phyloP scores from a whole-genome alignment of 129 eudicot species.

The Saposhnikovia divaricata region DNA sequence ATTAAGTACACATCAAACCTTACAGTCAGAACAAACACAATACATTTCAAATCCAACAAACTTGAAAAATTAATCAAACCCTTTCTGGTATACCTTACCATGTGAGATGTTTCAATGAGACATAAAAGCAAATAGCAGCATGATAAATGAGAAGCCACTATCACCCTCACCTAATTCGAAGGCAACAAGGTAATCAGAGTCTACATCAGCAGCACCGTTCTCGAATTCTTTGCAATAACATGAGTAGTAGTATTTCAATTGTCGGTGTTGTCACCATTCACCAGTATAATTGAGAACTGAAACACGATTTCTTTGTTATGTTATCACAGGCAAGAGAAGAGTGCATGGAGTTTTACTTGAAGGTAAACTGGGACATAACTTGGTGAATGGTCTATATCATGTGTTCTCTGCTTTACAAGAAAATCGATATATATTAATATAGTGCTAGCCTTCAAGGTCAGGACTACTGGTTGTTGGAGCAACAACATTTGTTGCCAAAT shows the following conservation, averaged over 20 bases:
- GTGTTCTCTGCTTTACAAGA: background rate
- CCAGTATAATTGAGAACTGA: conserved; percentile 6
- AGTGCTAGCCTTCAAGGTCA: background rate
- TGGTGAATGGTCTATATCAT: background rate
- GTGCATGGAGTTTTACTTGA: conserved; percentile 50
- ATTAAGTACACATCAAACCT: background rate
- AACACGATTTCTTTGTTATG: background rate
- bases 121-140: background rate
- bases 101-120: background rate
- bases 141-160: background rate
- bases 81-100: background rate
- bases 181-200: background rate
- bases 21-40: background rate
- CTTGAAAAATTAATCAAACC: background rate
- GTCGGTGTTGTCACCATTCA: background rate
- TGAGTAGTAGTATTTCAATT: background rate
- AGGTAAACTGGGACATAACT: conserved; percentile 32
- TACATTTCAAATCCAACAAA: background rate
- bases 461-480: background rate
- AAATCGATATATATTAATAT: background rate
- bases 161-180: background rate
- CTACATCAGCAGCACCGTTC: background rate
- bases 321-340: conserved; percentile 57
- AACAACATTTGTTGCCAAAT: no score
- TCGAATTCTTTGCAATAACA: background rate